Evolutionary conservation across 192 early-diverging fungal genomes (phyloP).

Genomic region (Geranomyces michiganensis): DNA sequence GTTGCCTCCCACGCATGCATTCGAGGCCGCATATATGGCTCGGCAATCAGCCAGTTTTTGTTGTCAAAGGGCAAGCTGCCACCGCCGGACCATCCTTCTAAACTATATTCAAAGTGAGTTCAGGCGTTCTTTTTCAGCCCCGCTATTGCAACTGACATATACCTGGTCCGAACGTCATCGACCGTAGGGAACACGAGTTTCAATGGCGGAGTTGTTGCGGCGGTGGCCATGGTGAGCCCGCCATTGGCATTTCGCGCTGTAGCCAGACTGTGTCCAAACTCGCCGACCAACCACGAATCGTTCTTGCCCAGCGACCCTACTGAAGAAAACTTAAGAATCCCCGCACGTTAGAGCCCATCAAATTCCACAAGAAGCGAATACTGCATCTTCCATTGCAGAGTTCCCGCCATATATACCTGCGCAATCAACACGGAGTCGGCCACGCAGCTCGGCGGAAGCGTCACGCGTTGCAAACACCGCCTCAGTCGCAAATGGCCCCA

Average conservation of each 20-base stretch:
- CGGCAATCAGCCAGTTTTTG: slow-evolving; percentile 58
- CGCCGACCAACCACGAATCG: slow-evolving; percentile 58
- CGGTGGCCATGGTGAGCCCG: slow-evolving; percentile 4
- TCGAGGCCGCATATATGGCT: slow-evolving; percentile 52
- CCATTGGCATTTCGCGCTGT: slow-evolving; percentile 14
- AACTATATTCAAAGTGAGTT: slow-evolving; percentile 10
- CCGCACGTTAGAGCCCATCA: too few species aligned
- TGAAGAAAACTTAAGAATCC: slow-evolving; percentile 63
- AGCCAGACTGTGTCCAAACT: slow-evolving; percentile 53
- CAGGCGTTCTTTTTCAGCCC: too few species aligned
- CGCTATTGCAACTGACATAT: too few species aligned
- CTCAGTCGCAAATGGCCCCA: slow-evolving; percentile 61
- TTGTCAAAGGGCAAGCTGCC: slow-evolving; percentile 44
- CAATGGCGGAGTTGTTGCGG: slow-evolving; percentile 18
- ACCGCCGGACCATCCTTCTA: slow-evolving; percentile 62
- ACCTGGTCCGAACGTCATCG: slow-evolving; percentile 58
- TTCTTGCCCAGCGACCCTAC: slow-evolving; percentile 60
- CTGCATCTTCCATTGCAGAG: too few species aligned
- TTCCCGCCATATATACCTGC: too few species aligned
- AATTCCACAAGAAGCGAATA: too few species aligned
- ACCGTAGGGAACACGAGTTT: slow-evolving; percentile 65
- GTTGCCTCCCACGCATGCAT: slow-evolving; percentile 56
- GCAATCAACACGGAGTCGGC: too few species aligned
- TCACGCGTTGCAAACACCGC: slow-evolving; percentile 33
- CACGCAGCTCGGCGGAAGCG: neutral